Base-by-base conservation (phyloP, 129 eudicot species). In the Helianthus annuus region DNA sequence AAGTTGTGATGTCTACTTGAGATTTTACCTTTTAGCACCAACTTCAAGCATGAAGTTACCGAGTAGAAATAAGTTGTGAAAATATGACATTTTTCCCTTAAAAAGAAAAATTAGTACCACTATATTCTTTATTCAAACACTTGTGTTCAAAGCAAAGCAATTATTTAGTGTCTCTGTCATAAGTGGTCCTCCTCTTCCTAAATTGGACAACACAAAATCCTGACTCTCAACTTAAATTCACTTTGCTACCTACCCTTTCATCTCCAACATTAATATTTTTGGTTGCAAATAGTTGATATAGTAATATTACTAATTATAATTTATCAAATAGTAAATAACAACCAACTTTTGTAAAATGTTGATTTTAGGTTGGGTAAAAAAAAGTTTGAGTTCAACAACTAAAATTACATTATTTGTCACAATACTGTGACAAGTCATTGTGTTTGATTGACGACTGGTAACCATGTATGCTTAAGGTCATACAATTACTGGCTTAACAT, bases 111-210 rank as follows among this genome's bases (percentile, higher is more conserved):
- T 58, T 66, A 17, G 59, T 24, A 38, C 67, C 66, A 65, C 32
- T 65, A 5, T 57, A 45, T 66, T 66, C 73, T 53, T 53, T 22
- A 38, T 66, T 51, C 48, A 68, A 69, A 53, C 75, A 70, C 81
- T 77, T 70, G 22, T 19, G 76, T 77, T 61, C 71, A 77, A 77
- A 77, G 81, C 71, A 70, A 77, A 51, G 57, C 76, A 77, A 77
- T 77, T 77, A 77, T 77, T 77, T 71, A 77, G 81, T 63, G 81
- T 70, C 72, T 62, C 66, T 62, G 40, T 77, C 81, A 70, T 7
- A 62, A 70, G 81, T 77, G 76, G 81, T 77, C 81, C 81, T 77
- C 44, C 46, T 60, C 61, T 72, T 42, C 55, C 36, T 61, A 45
- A 72, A 59, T 77, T 59, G 29, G 81, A 77, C 81, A 60, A n/a